Base-by-base conservation (phyloP, 2,329 filamentous ascomycete genomes). In the Geosmithia morbida region DNA sequence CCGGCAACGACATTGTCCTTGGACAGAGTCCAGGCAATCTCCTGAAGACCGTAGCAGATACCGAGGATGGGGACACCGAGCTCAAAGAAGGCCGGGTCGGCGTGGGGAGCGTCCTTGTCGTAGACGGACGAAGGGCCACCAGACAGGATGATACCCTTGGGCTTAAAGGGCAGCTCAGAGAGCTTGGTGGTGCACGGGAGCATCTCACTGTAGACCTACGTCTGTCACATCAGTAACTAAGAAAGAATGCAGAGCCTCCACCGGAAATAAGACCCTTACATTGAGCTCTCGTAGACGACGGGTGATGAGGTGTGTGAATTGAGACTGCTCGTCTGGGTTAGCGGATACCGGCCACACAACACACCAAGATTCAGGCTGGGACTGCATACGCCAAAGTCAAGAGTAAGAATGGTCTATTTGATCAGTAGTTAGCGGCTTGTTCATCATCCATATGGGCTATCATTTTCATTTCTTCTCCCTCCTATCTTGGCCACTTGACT, bases 151-250 rank as follows among this genome's bases (percentile, higher is more conserved):
- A 97, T 80, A 55, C 89, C 90, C 60, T 83, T 85, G 18, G 90
- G 90, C 60, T 80, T 87, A 71, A 77, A 94, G 44, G 71, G 61
- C 33, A 95, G 74, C 48, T 92, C 85, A 7, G 77, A 69, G 19
- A 94, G 66, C 70, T 90, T 90, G 57, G 84, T 81, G 43, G 83
- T 94, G 66, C 88, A 94, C 19, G 85, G 85, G 42, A 94, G 78
- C 81, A 94, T 84, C 69, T 95, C 88, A 51, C 80, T 80, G 70
- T 85, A 95, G 62, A 94, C 76, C 41, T 20, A 18, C 3, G 13
- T 8, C 8, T 8, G 8, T 13, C 3, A 13, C 13, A 16, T 37
- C 13, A 37, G 33, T n/a, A n/a, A n/a, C n/a, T n/a, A 37, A 37
- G 3, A 37, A 11, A 26, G 22, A 26, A 37, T 37, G 33, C 6